Evolutionary conservation across 805 yeast genomes (phyloP), one percentile per base, ranked within the genome.

Genomic region (Lipomyces sp.): DNA sequence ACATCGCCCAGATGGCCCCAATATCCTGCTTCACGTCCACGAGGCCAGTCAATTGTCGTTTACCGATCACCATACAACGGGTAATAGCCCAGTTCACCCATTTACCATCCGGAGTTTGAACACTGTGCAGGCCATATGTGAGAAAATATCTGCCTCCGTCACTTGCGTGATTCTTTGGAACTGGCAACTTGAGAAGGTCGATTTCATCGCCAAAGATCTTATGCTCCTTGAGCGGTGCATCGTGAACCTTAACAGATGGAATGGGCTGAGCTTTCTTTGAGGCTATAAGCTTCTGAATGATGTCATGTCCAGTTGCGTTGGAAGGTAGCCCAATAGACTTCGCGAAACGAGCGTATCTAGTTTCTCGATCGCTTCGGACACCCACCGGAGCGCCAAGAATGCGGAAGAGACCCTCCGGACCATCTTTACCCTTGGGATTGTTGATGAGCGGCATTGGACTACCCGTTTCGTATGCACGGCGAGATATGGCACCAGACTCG

Each of bases 41-140:
- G 45, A 39, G 45, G 45, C 45, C 45, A 4, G 45, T 39, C 45
- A 39, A 39, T 39, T 39, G 45, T 39, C 45, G 45, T 39, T 39
- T 39, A 39, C 45, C 45, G 45, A 39, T 39, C 45, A 39, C 45
- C 45, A 39, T 39, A 4, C 45, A 39, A 39, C 45, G 45, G 45
- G 45, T 39, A 39, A 39, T 39, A 39, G 45, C 45, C 45, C 45
- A 39, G 45, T 39, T 39, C 45, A 39, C 45, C 45, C 45, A 39
- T 39, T 39, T 39, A 2, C 45, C 45, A 4, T 39, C 45, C 45
- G 45, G 45, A 39, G 45, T 39, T 39, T 39, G 45, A 39, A 39
- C 45, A 4, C 45, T 39, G 45, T 39, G 45, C 45, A 39, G 45
- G 45, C 45, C 45, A 39, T 39, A 39, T 39, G 45, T 39, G 45